Evolutionary conservation across 1,284 basidiomycete genomes (phyloP), one percentile per base, ranked within the genome.

Genomic region (Neolentinus lepideus): DNA sequence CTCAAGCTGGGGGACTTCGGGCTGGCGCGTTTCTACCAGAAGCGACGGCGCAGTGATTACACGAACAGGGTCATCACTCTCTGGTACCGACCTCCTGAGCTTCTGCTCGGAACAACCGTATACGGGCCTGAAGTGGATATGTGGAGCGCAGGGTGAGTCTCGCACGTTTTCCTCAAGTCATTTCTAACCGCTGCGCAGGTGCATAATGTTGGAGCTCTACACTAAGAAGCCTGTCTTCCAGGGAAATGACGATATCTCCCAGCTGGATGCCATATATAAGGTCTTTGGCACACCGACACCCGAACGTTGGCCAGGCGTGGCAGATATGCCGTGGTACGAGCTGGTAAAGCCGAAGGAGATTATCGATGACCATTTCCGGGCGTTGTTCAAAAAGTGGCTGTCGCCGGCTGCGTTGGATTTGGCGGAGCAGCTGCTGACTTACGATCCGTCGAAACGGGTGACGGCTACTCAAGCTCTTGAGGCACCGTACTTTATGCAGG

Each of bases 111-210:
- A 16, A 94, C 94, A 51, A 99, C 97, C 1, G 85, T 94, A 21
- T 99, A 99, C 71, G 96, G 95, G 1, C 88, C 93, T 1, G 97
- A 98, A 66, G 96, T 99, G n/a, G 97, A 99, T 67, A 97, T 97
- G 86, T 99, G 97, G 97, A 97, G 94, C 67, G 97, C 96, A 11
- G 97, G 97, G 92, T 95, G 71, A 63, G 82, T 74, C 19, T 61
- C 54, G 31, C 54, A 52, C 38, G 52, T 21, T 38, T 43, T 21
- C 8, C 21, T 29, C 53, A 53, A 55, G 45, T 56, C 54, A 29
- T 54, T 22, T 22, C 43, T 59, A 24, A 54, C 52, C 33, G 47
- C 57, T 2, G n/a, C 14, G 10, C 60, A 96, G 94, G 25, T 99
- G 96, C 69, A 99, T 99, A 66, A 98, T 99, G 86, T 81, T 99